Evolutionary conservation across 139 green algal genomes (phyloP).

Genomic region (Micromonas pusilla): DNA sequence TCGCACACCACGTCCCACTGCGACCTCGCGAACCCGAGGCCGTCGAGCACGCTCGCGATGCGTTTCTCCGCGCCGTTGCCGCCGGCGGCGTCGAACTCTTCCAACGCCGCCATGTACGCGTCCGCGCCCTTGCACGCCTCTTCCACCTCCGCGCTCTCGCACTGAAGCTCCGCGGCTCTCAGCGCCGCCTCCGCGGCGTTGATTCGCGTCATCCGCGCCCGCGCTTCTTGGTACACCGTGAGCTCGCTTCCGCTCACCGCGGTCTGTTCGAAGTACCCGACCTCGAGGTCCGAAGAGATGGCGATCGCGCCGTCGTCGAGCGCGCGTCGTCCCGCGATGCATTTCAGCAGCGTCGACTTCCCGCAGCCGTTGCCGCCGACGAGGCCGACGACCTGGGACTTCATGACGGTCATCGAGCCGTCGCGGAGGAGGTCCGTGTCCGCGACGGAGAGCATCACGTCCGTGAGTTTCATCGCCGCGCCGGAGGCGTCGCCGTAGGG

Average conservation of each 20-base stretch:
- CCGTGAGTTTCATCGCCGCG: background rate
- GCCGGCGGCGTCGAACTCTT: slow-evolving; percentile 44
- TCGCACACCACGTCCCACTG: slow-evolving; percentile 43
- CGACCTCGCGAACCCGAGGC: slow-evolving; percentile 37
- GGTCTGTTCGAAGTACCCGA: slow-evolving; percentile 63
- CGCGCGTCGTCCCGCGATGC: slow-evolving; percentile 36
- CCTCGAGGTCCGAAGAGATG: background rate
- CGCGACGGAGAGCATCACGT: slow-evolving; percentile 12
- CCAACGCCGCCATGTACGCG: slow-evolving; percentile 37
- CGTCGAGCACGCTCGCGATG: slow-evolving; percentile 46
- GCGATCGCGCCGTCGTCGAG: slow-evolving; percentile 29
- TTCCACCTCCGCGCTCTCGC: background rate
- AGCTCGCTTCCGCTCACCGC: slow-evolving; percentile 50
- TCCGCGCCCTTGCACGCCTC: slow-evolving; percentile 18
- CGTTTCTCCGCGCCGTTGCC: slow-evolving; percentile 52
- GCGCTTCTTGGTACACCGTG: slow-evolving; percentile 58
- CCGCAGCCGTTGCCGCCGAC: slow-evolving; percentile 58
- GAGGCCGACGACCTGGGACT: slow-evolving; percentile 23
- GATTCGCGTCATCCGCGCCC: slow-evolving; percentile 43
- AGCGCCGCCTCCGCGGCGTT: slow-evolving; percentile 29
- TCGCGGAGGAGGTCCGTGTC: slow-evolving; percentile 7
- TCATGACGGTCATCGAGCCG: background rate
- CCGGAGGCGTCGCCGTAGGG: slow-evolving; percentile 3
- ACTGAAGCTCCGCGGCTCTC: slow-evolving; percentile 2
- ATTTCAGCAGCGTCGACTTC: slow-evolving; percentile 57